Evolutionary conservation across 768 basidiomycete genomes (phyloP), one percentile per base, ranked within the genome.

Genomic region (Mycena haematopus): DNA sequence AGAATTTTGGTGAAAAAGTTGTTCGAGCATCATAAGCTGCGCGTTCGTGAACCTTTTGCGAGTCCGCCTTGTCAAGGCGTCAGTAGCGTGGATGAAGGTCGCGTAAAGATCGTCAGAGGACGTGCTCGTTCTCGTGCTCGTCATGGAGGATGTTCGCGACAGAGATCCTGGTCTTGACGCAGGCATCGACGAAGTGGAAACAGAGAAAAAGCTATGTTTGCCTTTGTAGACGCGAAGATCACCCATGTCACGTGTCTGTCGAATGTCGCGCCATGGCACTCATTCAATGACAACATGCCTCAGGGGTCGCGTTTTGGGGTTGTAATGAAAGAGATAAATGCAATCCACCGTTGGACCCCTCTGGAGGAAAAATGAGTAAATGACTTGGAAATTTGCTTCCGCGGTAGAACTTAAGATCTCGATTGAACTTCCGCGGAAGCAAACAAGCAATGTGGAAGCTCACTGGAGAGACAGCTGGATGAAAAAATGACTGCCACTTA

Each of bases 11-110:
- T 89, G 89, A 71, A 87, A 91, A 46, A 91, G 82, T 64, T 87
- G 82, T 73, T 91, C 90, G 59, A 91, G 84, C 78, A 89, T 82
- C 65, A 84, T 84, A 69, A 91, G 84, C 75, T 91, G 90, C 17
- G 76, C 77, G 65, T 82, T 86, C 50, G 82, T 86, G 74, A 91
- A 91, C 2, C 90, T 81, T 72, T 88, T 90, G 40, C 90, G 84
- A 2, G 89, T 90, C 55, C 90, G 82, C 33, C 86, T 80, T 7
- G 77, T 76, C 56, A 75, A 69, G 56, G 72, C 73, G 66, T 73
- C 74, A 56, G 72, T 63, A 44, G 69, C 70, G 50, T 68, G 69
- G 56, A 71, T 74, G 50, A 67, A 67, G 2, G 74, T 74, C 35
- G 69, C 73, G 69, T 81, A 80, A 11, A 75, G 72, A 66, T 84